Conservation (phyloP, 192 early-diverging fungal species). For the Geranomyces michiganensis region DNA sequence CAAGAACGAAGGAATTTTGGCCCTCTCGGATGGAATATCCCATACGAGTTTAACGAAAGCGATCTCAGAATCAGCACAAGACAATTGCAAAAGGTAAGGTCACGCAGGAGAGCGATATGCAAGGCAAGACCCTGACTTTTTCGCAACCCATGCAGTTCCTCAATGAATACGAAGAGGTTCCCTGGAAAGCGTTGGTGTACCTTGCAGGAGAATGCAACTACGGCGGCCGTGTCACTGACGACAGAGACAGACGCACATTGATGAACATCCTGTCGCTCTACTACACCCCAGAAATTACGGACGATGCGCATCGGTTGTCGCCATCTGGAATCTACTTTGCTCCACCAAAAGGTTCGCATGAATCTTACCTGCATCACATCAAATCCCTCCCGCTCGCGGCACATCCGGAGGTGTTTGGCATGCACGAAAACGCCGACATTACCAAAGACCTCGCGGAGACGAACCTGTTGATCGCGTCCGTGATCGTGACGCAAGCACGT, state of each 20-base stretch:
- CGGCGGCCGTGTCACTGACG: conserved; percentile 64
- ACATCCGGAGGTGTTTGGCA: conserved; percentile 62
- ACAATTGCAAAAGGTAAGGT: conserved; percentile 64
- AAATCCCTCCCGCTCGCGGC: conserved; percentile 59
- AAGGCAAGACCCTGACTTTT: not conserved
- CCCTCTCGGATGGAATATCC: conserved; percentile 68
- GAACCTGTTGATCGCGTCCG: conserved; percentile 54
- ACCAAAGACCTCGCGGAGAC: conserved; percentile 62
- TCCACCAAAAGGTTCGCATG: conserved; percentile 55
- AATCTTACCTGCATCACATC: conserved; percentile 57
- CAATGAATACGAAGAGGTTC: conserved; percentile 64
- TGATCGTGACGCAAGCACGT: conserved; percentile 56
- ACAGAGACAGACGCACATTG: conserved; percentile 55
- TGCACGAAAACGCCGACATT: conserved; percentile 70
- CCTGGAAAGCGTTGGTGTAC: conserved; percentile 60
- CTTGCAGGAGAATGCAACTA: conserved; percentile 67
- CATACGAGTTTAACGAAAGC: conserved; percentile 68
- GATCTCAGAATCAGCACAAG: conserved; percentile 60
- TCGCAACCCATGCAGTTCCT: conserved; percentile 43
- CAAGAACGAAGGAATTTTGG: conserved; percentile 68
- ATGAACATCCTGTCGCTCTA: conserved; percentile 54
- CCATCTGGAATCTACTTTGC: conserved; percentile 58
- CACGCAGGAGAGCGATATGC: too few relatives aligned
- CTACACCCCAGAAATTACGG: conserved; percentile 57
- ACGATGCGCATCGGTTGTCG: conserved; percentile 49